Evolutionary conservation across 164 flowering plant genomes (phyloP).

Genomic region (Annona squamosa): DNA sequence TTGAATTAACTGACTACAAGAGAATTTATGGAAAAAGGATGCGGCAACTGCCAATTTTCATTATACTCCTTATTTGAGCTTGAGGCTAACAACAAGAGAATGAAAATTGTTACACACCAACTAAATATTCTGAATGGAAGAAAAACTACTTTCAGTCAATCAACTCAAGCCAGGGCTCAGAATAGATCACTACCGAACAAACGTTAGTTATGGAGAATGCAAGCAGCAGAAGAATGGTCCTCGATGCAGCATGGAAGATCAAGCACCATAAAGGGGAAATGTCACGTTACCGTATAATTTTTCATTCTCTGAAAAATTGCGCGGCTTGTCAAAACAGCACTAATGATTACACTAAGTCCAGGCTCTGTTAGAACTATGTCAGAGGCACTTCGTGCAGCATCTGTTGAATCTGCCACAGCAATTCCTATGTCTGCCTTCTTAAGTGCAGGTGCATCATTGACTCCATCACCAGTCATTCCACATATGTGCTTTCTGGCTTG

Average conservation of each 20-base stretch:
- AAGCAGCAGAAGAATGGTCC: not conserved
- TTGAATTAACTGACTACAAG: no score
- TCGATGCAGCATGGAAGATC: not conserved
- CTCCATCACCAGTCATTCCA: conserved; percentile 76
- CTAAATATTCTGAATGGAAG: not conserved
- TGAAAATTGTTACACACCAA: not conserved
- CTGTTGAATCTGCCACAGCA: conserved; percentile 28
- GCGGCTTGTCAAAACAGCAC: conserved; percentile 6
- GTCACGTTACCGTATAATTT: conserved; percentile 1
- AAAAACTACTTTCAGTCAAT: not conserved
- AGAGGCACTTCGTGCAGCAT: conserved; percentile 8
- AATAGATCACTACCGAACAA: not conserved
- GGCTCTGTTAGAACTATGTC: conserved; percentile 9
- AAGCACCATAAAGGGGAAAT: conserved; percentile 12
- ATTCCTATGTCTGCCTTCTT: conserved; percentile 63
- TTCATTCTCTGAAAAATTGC: conserved; percentile 10
- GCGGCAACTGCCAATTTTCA: no score
- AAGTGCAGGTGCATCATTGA: conserved; percentile 61
- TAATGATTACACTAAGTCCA: conserved; percentile 4
- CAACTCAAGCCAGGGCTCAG: not conserved
- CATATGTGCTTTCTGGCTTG: conserved; percentile 60
- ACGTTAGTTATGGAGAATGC: not conserved
- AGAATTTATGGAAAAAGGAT: no score
- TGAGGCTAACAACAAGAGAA: no score
- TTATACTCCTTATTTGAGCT: no score